phyloP scores from a whole-genome alignment of 441 rosid genomes.

The Caryocar brasiliense region DNA sequence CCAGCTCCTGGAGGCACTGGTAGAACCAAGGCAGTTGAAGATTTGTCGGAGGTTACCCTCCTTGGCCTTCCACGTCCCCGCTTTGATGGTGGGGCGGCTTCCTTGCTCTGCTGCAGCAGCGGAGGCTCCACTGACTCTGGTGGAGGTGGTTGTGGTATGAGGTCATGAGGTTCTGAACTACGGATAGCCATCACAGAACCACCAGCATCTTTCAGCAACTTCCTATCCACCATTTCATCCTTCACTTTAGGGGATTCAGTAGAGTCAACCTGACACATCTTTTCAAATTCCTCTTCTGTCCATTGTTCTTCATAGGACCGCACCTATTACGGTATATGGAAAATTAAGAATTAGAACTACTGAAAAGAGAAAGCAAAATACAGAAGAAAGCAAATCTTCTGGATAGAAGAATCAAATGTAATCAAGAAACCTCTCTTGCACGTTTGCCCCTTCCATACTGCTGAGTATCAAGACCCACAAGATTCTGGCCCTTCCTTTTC shows the following conservation, averaged over 20 bases:
- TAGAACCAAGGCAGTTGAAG: slow-evolving; percentile 25
- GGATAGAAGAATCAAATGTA: slow-evolving; percentile 12
- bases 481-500: slow-evolving; percentile 49
- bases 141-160: slow-evolving; percentile 9
- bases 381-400: neutral
- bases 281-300: slow-evolving; percentile 95
- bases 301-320: slow-evolving; percentile 89
- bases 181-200: slow-evolving; percentile 13
- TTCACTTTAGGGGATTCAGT: slow-evolving; percentile 57
- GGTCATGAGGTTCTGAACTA: slow-evolving; percentile 30
- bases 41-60: slow-evolving; percentile 40
- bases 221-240: slow-evolving; percentile 41
- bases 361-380: neutral
- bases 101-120: slow-evolving; percentile 33
- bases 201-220: slow-evolving; percentile 28
- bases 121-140: neutral
- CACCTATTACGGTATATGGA: slow-evolving; percentile 35
- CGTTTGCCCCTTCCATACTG: slow-evolving; percentile 92
- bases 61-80: slow-evolving; percentile 97
- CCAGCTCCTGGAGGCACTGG: slow-evolving; percentile 27
- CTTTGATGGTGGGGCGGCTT: slow-evolving; percentile 68
- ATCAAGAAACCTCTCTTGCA: slow-evolving; percentile 73
- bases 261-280: slow-evolving; percentile 72
- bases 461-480: slow-evolving; percentile 57
- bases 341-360: neutral